Conservation (phyloP, 129 eudicot genomes). For the Tagetes patula region DNA sequence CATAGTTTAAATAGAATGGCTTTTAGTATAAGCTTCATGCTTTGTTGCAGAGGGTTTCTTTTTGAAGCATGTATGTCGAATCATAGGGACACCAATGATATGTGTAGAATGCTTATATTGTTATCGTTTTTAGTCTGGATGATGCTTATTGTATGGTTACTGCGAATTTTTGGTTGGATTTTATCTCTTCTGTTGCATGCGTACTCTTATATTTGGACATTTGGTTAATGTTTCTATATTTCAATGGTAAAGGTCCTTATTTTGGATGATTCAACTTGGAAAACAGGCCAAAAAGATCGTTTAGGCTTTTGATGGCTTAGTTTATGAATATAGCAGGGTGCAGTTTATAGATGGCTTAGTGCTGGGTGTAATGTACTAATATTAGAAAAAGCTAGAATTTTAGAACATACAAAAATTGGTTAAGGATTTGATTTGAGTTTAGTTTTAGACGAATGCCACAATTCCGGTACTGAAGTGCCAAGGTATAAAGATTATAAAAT, state of each 20-base stretch:
- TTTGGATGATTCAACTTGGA: background rate
- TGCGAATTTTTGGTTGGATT: conserved; percentile 4
- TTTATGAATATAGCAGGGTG: background rate
- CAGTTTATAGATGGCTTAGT: background rate
- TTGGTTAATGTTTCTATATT: background rate
- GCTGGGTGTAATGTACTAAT: background rate
- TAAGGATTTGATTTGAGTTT: background rate
- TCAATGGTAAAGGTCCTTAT: background rate
- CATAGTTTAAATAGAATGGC: background rate
- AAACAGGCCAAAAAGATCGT: background rate
- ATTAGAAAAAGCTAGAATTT: background rate
- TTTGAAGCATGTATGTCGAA: background rate
- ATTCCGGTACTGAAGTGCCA: background rate
- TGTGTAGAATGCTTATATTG: conserved; percentile 11
- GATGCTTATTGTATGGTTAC: background rate
- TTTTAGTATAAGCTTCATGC: background rate
- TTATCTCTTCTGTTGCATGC: background rate
- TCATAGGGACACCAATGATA: background rate
- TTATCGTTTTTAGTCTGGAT: background rate
- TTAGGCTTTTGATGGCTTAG: conserved; percentile 4
- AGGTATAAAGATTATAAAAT: background rate
- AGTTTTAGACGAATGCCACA: background rate
- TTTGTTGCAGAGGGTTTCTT: background rate
- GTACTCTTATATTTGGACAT: background rate
- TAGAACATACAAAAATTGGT: background rate